These are phyloP conservation scores for Cyberlindnera euphorbiae DNA, from an alignment of 805 yeast genomes.

Conservation along the genomic window DNA sequence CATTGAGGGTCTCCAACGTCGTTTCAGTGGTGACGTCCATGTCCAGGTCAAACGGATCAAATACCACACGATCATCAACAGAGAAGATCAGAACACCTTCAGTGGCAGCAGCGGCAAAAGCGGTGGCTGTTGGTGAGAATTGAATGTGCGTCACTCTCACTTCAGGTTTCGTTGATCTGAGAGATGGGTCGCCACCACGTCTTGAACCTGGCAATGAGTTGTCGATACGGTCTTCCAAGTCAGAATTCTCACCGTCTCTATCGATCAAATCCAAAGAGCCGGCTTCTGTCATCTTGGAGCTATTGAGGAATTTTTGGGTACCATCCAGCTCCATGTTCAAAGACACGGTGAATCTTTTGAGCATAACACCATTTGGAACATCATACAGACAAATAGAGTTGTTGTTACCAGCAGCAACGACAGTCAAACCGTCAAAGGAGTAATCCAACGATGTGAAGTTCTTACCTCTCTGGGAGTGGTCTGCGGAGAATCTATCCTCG, in stretches of 20 bases:
- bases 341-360: conserved; percentile 80
- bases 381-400: conserved; percentile 90
- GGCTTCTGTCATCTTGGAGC: conserved; percentile 79
- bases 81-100: conserved; percentile 86
- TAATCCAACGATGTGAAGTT: conserved; percentile 76
- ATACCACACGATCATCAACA: conserved; percentile 65
- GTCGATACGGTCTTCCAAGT: conserved; percentile 77
- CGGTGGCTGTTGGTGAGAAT: conserved; percentile 85
- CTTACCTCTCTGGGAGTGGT: conserved; percentile 79
- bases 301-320: conserved; percentile 72
- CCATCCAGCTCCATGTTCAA: conserved; percentile 90
- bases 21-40: conserved; percentile 85
- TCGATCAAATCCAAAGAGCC: conserved; percentile 83
- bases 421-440: conserved; percentile 82
- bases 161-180: conserved; percentile 72
- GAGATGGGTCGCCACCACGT: conserved; percentile 66
- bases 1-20: conserved; percentile 54
- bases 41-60: conserved; percentile 95
- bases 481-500: conserved; percentile 76
- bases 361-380: conserved; percentile 77
- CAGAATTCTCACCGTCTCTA: conserved; percentile 80
- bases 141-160: conserved; percentile 72
- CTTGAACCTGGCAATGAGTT: conserved; percentile 77
- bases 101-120: conserved; percentile 93
- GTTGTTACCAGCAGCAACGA: conserved; percentile 92